phyloP scores from a whole-genome alignment of 1,139 yeast genomes.

The Protomyces arabidopsidicola region DNA sequence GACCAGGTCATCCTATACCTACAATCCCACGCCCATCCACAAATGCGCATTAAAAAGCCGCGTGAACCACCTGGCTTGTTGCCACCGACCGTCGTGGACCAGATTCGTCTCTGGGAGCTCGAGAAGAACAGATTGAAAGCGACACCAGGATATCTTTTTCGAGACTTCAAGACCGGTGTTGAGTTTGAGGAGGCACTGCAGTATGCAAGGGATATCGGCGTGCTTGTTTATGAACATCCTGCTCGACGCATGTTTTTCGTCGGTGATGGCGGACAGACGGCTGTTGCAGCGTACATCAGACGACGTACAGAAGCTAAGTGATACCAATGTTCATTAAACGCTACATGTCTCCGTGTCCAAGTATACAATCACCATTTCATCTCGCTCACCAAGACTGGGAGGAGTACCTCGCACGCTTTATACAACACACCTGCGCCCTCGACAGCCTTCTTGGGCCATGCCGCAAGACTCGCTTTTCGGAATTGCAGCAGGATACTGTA shows the following conservation, averaged over 20 bases:
- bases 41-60: constrained; percentile 52
- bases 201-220: constrained; percentile 89
- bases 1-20: constrained; percentile 87
- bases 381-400: constrained; percentile 29
- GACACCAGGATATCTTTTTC: constrained; percentile 80
- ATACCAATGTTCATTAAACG: not conserved
- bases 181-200: constrained; percentile 69
- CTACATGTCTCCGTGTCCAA: not conserved
- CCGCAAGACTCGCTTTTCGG: not conserved
- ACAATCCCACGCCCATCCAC: constrained; percentile 91
- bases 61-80: constrained; percentile 42
- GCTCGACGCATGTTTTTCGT: constrained; percentile 67
- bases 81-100: constrained; percentile 96
- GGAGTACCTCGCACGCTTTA: constrained; percentile 29
- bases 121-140: constrained; percentile 90
- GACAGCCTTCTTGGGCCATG: constrained; percentile 21
- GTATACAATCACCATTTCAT: constrained; percentile 7
- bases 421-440: constrained; percentile 23
- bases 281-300: constrained; percentile 8
- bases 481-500: constrained; percentile 28
- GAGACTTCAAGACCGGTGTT: constrained; percentile 70
- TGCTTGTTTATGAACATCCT: constrained; percentile 75
- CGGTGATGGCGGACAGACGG: constrained; percentile 7
- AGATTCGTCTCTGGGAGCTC: constrained; percentile 89
- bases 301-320: constrained; percentile 8